Conservation (phyloP, 2,329 filamentous ascomycete species). For the Verticillium longisporum region DNA sequence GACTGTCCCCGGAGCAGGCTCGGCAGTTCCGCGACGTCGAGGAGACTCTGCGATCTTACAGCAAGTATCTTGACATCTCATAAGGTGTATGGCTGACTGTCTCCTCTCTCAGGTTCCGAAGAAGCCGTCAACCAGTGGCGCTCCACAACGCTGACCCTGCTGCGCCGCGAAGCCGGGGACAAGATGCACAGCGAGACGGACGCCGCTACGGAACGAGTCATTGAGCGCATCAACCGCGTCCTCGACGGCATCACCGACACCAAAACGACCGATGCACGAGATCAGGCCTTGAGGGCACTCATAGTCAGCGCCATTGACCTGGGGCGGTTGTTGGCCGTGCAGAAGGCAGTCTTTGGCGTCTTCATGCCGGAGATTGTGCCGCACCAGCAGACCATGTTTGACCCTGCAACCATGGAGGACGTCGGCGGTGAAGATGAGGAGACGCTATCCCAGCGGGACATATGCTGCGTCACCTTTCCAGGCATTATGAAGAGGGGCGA, state of each 20-base stretch:
- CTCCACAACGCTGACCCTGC: conserved; percentile 52
- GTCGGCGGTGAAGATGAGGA: conserved; percentile 57
- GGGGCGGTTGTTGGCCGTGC: conserved; percentile 47
- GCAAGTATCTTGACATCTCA: conserved; percentile 7
- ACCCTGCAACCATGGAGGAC: conserved; percentile 57
- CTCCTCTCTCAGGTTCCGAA: conserved; percentile 27
- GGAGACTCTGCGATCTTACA: conserved; percentile 26
- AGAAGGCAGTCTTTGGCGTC: conserved; percentile 51
- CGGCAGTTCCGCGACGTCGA: conserved; percentile 44
- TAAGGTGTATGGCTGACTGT: neutral
- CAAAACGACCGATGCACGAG: conserved; percentile 32
- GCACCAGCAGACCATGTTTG: conserved; percentile 50
- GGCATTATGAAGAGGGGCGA: conserved; percentile 59
- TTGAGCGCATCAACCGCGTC: conserved; percentile 40
- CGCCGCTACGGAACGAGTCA: conserved; percentile 31
- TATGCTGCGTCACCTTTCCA: conserved; percentile 58
- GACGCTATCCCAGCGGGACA: conserved; percentile 40
- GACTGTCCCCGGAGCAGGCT: conserved; percentile 48
- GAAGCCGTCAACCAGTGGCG: conserved; percentile 60
- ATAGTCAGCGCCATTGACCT: conserved; percentile 48
- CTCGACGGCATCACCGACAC: conserved; percentile 41
- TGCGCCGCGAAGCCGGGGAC: conserved; percentile 44
- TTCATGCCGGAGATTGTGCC: conserved; percentile 47
- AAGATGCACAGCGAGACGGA: conserved; percentile 40
- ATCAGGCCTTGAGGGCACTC: conserved; percentile 46